Evolutionary conservation across 257 asterid genomes (phyloP).

Genomic region (Dorcoceras hygrometricum): DNA sequence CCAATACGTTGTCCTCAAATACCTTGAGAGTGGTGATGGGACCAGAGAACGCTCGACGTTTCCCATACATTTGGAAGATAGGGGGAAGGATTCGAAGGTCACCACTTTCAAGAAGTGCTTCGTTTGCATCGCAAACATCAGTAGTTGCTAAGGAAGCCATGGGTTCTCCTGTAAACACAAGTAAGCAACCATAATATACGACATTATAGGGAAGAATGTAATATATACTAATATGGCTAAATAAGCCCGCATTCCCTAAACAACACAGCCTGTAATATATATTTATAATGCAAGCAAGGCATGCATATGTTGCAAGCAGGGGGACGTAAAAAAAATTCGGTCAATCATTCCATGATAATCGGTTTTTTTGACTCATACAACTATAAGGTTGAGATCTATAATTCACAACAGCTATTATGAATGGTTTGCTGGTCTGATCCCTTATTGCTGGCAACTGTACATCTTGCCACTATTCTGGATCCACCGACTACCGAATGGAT

Average conservation of each 20-base stretch:
- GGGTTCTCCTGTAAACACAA: conserved; percentile 23
- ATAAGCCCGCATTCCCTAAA: neutral
- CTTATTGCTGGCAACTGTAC: no score
- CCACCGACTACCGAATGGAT: neutral
- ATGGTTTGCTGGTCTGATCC: neutral
- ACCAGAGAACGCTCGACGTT: conserved; percentile 59
- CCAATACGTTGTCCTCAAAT: conserved; percentile 77
- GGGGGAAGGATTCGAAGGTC: conserved; percentile 77
- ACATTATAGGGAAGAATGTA: neutral
- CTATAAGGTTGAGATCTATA: neutral
- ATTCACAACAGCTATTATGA: neutral
- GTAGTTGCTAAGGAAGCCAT: conserved; percentile 85
- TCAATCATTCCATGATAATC: neutral
- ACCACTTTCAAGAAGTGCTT: conserved; percentile 50
- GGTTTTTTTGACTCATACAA: neutral
- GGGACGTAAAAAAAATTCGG: neutral
- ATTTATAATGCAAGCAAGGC: neutral
- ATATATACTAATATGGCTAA: neutral
- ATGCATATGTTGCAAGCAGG: neutral
- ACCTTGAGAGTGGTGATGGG: conserved; percentile 69
- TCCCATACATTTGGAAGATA: conserved; percentile 70
- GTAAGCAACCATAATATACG: neutral
- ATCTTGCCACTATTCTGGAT: no score
- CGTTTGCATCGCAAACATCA: conserved; percentile 74
- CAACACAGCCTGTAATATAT: neutral